Base-by-base conservation (phyloP, 2,329 filamentous ascomycete species). In the Cladosporium sp. region DNA sequence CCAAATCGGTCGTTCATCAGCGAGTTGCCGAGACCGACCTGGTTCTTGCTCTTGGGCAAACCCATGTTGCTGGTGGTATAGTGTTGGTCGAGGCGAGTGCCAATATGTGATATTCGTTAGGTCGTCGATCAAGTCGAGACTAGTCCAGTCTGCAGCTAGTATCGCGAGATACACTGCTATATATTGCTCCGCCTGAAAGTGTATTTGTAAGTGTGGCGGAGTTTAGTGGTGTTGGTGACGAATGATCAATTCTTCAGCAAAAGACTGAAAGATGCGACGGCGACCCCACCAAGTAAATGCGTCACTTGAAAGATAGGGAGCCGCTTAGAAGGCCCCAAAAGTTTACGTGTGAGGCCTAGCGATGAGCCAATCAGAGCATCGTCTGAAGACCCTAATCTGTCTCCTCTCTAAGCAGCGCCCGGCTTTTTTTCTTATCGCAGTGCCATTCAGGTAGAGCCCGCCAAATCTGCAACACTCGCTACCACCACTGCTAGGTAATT, bases 1-100 rank as follows among this genome's bases (percentile, higher is more conserved):
- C 92, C 91, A 75, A 97, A 97, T 60, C 93, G 89, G 78, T 97
- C 94, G 74, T 97, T 97, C 94, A 99, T 99, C 73, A 99, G 85
- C 78, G 89, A 87, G 79, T 97, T 97, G 74, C 94, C 94, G 78
- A 99, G 86, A 74, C 94, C 94, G 70, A 97, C 91, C 69, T 87
- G 84, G 77, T 92, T 96, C 76, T 97, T 97, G 65, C 92, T 96
- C 79, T 97, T 99, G 75, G 94, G 86, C 69, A 89, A 77, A 69
- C 87, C 85, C 87, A 90, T 90, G 20, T 51, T 68, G 55, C 50
- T 61, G 60, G 55, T 61, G 42, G 65, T 58, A 28, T 51, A 15
- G 8, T 36, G 11, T 56, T 38, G 14, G n/a, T 39, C 9, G 34
- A 30, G 40, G 19, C 40, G 14, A 55, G 42, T 38, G 42, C 54